Evolutionary conservation across 148 eudicot genomes (phyloP), one percentile per base, ranked within the genome.

Genomic region (Dianthus caryophyllus): DNA sequence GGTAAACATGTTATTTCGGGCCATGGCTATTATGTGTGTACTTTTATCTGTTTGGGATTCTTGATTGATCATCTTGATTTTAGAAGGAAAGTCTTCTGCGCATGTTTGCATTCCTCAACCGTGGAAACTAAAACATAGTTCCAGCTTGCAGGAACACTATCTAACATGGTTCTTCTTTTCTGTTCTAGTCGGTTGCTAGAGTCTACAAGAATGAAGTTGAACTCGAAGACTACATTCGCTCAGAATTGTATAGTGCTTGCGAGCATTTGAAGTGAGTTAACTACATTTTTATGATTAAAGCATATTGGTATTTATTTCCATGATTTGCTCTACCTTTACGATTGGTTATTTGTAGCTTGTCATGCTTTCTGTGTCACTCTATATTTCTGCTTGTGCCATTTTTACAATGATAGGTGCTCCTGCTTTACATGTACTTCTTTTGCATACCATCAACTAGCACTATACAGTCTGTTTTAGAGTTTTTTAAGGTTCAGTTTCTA

Each of bases 201-300:
- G 70, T 94, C 62, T 94, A 82, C 82, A 76, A 75, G 74, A 96
- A 94, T 72, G 99, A 94, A 78, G 71, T 73, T 75, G 93, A 88
- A 75, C 86, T 94, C 75, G 97, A 94, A 74, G 82, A 86, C 64
- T 94, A 94, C 73, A 78, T 94, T 68, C 75, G 85, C 61, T 94
- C 97, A 39, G 89, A 88, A 73, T 56, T 68, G 63, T 94, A 94
- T 78, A 92, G 86, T 64, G 84, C 78, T 69, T 88, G 85, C 64
- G 73, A 86, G 59, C 71, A 72, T 73, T 74, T 64, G 21, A 77
- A 76, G 99, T 90, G 78, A 90, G 92, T 79, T 49, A 14, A 20
- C 66, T 25, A 44, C 21, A 47, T 66, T 43, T 56, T 72, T 18
- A 25, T 6, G 8, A 47, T 15, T 69, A 44, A 4, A 11, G 41